A percentile compares a stretch with the other conserved stretches of the same genome.
phyloP scores from a whole-genome alignment of 768 basidiomycete species.

The Psilocybe cubensis region DNA sequence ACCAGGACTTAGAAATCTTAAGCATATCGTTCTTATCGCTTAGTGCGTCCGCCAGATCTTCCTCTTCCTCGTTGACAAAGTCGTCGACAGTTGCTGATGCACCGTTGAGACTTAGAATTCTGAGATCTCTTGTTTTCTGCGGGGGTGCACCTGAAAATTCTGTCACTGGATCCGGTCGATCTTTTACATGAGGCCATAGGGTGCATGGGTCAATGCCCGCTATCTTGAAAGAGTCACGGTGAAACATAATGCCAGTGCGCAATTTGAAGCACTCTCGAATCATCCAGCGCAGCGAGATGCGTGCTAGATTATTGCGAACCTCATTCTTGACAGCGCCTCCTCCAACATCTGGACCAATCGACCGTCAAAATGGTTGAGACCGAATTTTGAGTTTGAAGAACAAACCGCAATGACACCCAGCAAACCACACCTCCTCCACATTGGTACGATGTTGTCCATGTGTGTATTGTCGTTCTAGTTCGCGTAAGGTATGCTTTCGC shows the following conservation, averaged over 20 bases:
- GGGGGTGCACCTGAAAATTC: constrained; percentile 27
- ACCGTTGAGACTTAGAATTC: constrained; percentile 24
- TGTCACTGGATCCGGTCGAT: constrained; percentile 42
- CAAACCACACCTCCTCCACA: constrained; percentile 81
- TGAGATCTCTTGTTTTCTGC: constrained; percentile 19
- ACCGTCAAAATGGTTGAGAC: neutral
- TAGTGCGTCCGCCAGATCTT: constrained; percentile 61
- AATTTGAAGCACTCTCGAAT: constrained; percentile 63
- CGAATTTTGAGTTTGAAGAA: neutral
- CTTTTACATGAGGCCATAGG: constrained; percentile 47
- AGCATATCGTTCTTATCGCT: constrained; percentile 62
- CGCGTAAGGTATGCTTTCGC: constrained; percentile 31
- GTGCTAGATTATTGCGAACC: constrained; percentile 60
- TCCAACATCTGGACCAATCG: constrained; percentile 62
- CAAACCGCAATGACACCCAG: constrained; percentile 72
- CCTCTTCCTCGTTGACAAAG: constrained; percentile 56
- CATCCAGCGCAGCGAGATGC: constrained; percentile 81
- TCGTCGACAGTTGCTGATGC: constrained; percentile 28
- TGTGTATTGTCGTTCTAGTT: constrained; percentile 46
- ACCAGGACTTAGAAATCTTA: constrained; percentile 52
- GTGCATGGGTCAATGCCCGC: constrained; percentile 50
- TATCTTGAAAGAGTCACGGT: constrained; percentile 45
- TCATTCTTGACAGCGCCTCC: constrained; percentile 69
- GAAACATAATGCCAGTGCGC: constrained; percentile 63
- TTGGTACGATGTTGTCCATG: constrained; percentile 48